Evolutionary conservation across 768 basidiomycete genomes (phyloP).

Genomic region (Lactarius trivialis): DNA sequence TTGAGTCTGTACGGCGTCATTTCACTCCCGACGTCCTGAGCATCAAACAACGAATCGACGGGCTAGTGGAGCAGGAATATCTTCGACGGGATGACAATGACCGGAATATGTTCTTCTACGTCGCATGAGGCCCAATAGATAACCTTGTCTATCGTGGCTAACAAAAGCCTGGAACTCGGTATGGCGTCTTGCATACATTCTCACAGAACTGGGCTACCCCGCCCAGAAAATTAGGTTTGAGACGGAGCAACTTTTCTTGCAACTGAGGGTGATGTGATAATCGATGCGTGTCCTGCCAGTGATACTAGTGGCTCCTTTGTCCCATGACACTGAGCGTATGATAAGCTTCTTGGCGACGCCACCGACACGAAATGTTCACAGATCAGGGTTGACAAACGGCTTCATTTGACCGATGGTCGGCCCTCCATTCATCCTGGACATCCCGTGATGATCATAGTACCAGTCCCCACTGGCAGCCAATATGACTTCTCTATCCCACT

Average conservation of each 20-base stretch:
- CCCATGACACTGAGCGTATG: background rate
- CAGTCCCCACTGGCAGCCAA: background rate
- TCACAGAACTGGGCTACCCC: background rate
- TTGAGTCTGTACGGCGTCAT: conserved; percentile 81
- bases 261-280: background rate
- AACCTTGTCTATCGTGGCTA: background rate
- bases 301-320: background rate
- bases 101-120: conserved; percentile 66
- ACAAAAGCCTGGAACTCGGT: background rate
- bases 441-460: background rate
- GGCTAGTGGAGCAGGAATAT: conserved; percentile 82
- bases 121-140: conserved; percentile 52
- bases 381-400: background rate
- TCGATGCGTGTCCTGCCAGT: background rate
- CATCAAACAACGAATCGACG: conserved; percentile 82
- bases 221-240: background rate
- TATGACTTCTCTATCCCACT: background rate
- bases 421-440: background rate
- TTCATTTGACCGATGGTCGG: conserved; percentile 7
- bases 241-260: background rate
- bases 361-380: background rate
- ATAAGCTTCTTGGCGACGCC: conserved; percentile 1
- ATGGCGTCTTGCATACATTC: background rate
- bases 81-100: conserved; percentile 69
- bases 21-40: conserved; percentile 78